Base-by-base conservation (phyloP, 371 early-diverging fungal genomes). In the Circinella minor region DNA sequence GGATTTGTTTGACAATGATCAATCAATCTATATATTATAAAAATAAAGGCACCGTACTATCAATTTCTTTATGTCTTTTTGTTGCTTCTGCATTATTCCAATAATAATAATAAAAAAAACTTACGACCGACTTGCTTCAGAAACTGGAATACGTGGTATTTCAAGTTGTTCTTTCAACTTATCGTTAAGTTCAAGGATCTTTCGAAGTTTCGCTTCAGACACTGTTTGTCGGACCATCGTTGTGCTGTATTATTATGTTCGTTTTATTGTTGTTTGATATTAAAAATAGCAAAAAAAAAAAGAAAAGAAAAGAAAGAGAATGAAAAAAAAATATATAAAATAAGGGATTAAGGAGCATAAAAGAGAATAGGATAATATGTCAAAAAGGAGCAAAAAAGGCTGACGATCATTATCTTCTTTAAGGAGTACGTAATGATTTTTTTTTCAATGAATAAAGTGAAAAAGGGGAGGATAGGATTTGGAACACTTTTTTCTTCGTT, bases 81-180 rank as follows among this genome's bases (percentile, higher is more conserved):
- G 47, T 15, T 47, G 47, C 47, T 47, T 9, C 47, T 47, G 47
- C 43, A 39, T 39, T n/a, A 47, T 36, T 39, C 55, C 1, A 55
- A 55, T 8, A 55, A n/a, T 15, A 55, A 65, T n/a, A n/a, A n/a
- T n/a, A 27, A 46, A 18, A 14, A 47, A 57, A 36, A 73, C 80
- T 77, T 82, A 82, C 83, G 83, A 82, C 60, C 80, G 77, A 73
- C 80, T 82, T 34, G 83, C 83, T 73, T 82, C 83, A 39, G 83
- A 82, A 14, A 82, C 72, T 5, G 83, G 83, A 55, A 83, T 77
- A 66, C 83, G 83, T 60, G 72, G 74, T 48, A 83, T 80, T 68
- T 83, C 83, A 36, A 83, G 68, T 20, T 83, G 83, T 43, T 83
- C 83, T 71, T 80, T 80, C 55, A 83, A 63, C 68, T 77, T 80